These are phyloP conservation scores for Candida namnaoensis DNA, from an alignment of 805 yeast genomes.

Conservation along the genomic window DNA sequence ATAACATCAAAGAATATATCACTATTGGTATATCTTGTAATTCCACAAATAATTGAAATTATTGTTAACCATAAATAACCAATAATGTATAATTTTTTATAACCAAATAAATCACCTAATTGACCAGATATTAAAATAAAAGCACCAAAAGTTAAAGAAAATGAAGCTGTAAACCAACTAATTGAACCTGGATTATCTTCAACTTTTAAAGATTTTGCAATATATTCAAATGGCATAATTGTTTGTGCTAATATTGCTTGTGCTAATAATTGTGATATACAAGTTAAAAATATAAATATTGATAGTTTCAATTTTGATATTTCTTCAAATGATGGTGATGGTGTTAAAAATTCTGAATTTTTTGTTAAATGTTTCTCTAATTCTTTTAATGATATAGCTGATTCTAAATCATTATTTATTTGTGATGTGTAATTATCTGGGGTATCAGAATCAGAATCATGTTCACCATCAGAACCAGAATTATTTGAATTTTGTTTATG, in stretches of 20 bases:
- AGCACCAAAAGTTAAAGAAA: conserved; percentile 58
- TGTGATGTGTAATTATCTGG: too few species aligned
- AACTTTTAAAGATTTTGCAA: conserved; percentile 21
- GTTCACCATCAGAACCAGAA: too few species aligned
- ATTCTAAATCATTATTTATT: too few species aligned
- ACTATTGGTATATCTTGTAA: conserved; percentile 38
- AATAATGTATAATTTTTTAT: conserved; percentile 35
- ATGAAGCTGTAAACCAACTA: conserved; percentile 59
- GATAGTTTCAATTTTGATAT: neutral
- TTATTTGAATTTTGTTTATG: too few species aligned
- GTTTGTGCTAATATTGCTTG: conserved; percentile 27
- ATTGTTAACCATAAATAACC: conserved; percentile 46
- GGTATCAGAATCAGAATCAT: too few species aligned
- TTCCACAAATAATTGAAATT: conserved; percentile 51
- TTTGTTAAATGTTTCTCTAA: too few species aligned
- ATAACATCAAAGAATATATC: conserved; percentile 35
- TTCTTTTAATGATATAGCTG: too few species aligned
- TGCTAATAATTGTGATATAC: conserved; percentile 26
- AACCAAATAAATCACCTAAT: conserved; percentile 59
- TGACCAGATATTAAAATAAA: conserved; percentile 56
- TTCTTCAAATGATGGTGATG: neutral
- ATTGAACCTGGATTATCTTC: conserved; percentile 21
- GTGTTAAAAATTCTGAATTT: neutral
- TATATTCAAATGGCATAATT: conserved; percentile 17
- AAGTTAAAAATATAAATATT: conserved; percentile 15